Base-by-base conservation (phyloP, 179 eudicot species). In the Vitellaria paradoxa region DNA sequence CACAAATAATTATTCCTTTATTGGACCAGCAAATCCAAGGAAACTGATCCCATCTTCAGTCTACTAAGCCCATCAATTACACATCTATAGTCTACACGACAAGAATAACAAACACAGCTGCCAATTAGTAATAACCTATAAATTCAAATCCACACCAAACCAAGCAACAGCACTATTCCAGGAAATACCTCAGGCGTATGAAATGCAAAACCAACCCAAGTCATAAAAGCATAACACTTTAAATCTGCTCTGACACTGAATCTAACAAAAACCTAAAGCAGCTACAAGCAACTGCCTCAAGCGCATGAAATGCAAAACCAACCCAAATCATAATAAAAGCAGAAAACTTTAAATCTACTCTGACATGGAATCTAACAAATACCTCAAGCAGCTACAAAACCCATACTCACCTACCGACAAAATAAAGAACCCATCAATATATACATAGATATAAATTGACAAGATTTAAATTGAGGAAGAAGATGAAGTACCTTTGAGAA, bases 401-500 rank as follows among this genome's bases (percentile, higher is more conserved):
- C 20, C 26, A 37, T 18, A 18, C 17, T 2, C 4, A 72, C 37
- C 8, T 4, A 26, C 64, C 60, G 45, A 42, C 45, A 42, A 42
- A 2, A 42, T 42, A 42, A 42, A 42, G 45, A 42, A 42, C 45
- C 45, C 45, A 42, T 42, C 45, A 42, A 50, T 15, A 72, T 47
- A 24, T 2, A 56, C 21, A 56, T 6, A 37, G 9, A 1, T 18
- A 57, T 3, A 4, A n/a, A 42, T 42, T 42, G 3, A 42, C 45
- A 42, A 2, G 3, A 42, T 4, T 42, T 13, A 57, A 10, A 72
- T 26, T 4, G 10, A 56, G 9, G 62, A 53, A 37, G 46, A 53
- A 71, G 62, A 71, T 56, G 50, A 18, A 30, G 13, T 37, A 72
- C 75, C 75, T 72, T 45, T 20, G 64, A 10, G 75, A 56, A 56